Evolutionary conservation across 164 flowering plant species (phyloP).

Genomic region (Kalanchoe fedtschenkoi): DNA sequence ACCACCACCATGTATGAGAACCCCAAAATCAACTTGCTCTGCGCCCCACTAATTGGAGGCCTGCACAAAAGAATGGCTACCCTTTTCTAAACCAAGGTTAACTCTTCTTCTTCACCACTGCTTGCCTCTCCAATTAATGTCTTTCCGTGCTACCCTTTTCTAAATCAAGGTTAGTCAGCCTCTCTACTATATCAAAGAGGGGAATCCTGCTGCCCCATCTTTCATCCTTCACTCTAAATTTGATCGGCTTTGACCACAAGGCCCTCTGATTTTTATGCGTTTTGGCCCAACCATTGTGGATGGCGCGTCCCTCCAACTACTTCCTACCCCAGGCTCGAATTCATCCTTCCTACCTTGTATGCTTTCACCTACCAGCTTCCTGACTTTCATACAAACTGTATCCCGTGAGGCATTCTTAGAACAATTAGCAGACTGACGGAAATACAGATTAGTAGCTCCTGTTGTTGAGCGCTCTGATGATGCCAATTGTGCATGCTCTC

Average conservation of each 20-base stretch:
- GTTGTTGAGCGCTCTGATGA: conserved; percentile 16
- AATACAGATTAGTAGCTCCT: conserved; percentile 14
- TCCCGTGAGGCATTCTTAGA: conserved; percentile 15
- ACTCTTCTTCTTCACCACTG: conserved; percentile 21
- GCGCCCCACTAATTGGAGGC: conserved; percentile 31
- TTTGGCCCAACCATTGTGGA: conserved; percentile 44
- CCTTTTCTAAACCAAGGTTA: conserved; percentile 18
- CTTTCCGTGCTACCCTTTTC: no score
- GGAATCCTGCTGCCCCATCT: no score
- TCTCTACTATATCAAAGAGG: conserved; percentile 6
- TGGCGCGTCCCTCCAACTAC: conserved; percentile 23
- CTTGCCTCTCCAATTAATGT: conserved; percentile 32
- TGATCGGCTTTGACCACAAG: conserved; percentile 15
- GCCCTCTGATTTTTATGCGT: conserved; percentile 70
- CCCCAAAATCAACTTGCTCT: conserved; percentile 33
- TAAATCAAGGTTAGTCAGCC: conserved; percentile 13
- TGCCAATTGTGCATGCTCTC: conserved; percentile 21
- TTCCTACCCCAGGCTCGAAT: conserved; percentile 20
- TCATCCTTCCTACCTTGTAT: conserved; percentile 25
- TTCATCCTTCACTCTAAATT: conserved; percentile 24
- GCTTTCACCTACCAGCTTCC: conserved; percentile 22
- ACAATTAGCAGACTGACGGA: conserved; percentile 5
- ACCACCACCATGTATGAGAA: conserved; percentile 42
- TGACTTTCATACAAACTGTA: conserved; percentile 33
- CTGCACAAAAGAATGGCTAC: conserved; percentile 48